These are phyloP conservation scores for Fusarium haematococcum DNA, from an alignment of 2,329 filamentous ascomycete genomes.

Conservation along the genomic window DNA sequence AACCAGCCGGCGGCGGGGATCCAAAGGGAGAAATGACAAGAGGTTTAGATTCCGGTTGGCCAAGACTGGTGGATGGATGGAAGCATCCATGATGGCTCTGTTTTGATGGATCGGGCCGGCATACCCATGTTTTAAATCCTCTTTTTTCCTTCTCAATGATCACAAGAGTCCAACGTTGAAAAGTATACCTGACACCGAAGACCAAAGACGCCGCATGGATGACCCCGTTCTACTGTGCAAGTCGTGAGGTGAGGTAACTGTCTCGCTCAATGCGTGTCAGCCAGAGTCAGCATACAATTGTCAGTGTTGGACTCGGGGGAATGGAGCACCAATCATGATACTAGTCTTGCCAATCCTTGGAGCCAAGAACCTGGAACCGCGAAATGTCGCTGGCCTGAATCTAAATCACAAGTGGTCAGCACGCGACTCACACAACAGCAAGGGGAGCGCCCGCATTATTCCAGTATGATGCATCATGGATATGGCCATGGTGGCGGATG, in stretches of 20 bases:
- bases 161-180: not conserved
- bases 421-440: constrained; percentile 2
- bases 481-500: constrained; percentile 10
- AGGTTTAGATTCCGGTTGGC: constrained; percentile 16
- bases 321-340: constrained; percentile 15
- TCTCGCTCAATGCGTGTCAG: not conserved
- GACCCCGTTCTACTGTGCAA: not conserved
- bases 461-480: constrained; percentile 8
- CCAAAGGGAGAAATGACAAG: constrained; percentile 7
- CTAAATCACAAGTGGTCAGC: constrained; percentile 22
- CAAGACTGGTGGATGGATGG: constrained; percentile 5
- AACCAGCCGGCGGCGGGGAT: constrained; percentile 13
- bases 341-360: constrained; percentile 20
- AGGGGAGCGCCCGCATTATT: constrained; percentile 5
- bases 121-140: constrained; percentile 2
- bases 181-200: not conserved
- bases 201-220: not conserved
- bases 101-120: not conserved
- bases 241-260: not conserved
- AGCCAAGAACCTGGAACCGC: not conserved
- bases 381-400: constrained; percentile 25
- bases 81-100: not conserved
- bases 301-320: not conserved
- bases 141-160: not conserved
- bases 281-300: constrained; percentile 1